These are phyloP conservation scores for Hydnum rufescens DNA, from an alignment of 768 basidiomycete species.

Conservation along the genomic window DNA sequence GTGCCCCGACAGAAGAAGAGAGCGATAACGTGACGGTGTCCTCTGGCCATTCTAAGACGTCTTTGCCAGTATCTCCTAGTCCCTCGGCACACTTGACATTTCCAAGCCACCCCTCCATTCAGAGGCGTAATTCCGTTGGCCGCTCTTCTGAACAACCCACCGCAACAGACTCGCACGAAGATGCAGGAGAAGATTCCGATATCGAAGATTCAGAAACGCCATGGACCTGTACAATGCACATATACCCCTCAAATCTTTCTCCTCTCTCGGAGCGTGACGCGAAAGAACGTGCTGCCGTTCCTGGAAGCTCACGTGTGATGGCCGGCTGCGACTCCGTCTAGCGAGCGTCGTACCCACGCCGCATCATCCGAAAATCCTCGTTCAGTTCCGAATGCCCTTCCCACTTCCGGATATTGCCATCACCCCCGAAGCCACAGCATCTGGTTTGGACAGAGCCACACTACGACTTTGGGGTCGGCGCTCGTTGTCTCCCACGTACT, in stretches of 20 bases:
- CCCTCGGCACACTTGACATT: too few species aligned
- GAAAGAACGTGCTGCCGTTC: neutral
- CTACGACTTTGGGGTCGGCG: conserved; percentile 6
- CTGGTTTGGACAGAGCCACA: neutral
- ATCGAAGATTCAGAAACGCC: conserved; percentile 94
- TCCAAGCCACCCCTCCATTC: too few species aligned
- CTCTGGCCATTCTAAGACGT: neutral
- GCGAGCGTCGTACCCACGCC: conserved; percentile 81
- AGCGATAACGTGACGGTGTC: conserved; percentile 12
- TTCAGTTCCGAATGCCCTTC: conserved; percentile 78
- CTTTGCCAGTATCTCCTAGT: neutral
- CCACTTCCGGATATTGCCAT: conserved; percentile 69
- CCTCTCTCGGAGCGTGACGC: neutral
- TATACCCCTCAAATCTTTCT: neutral
- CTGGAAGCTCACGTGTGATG: neutral
- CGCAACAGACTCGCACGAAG: neutral
- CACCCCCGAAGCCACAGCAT: conserved; percentile 11
- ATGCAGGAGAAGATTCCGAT: conserved; percentile 48
- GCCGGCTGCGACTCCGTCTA: conserved; percentile 31
- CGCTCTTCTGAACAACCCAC: neutral
- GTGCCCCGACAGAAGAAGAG: neutral
- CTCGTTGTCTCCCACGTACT: conserved; percentile 1
- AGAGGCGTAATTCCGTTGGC: too few species aligned
- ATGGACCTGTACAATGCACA: conserved; percentile 64
- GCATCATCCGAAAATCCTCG: conserved; percentile 89